phyloP scores from a whole-genome alignment of 345 rosid genomes.

The Stellera chamaejasme region DNA sequence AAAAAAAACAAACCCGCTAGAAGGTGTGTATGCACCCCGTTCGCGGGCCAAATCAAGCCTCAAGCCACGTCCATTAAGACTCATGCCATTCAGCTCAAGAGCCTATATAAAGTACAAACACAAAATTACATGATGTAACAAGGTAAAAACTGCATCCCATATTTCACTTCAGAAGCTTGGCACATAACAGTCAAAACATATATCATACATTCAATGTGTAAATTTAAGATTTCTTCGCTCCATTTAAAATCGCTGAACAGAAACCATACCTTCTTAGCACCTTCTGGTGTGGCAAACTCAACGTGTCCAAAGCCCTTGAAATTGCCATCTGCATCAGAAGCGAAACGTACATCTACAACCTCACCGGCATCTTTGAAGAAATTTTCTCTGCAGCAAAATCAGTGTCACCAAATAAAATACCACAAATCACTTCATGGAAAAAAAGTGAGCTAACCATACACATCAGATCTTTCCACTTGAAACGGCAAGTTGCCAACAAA shows the following conservation, averaged over 20 bases:
- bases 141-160: neutral
- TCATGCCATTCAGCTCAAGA: constrained; percentile 41
- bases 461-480: constrained; percentile 42
- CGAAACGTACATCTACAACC: constrained; percentile 62
- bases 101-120: constrained; percentile 36
- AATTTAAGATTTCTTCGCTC: too few relatives aligned
- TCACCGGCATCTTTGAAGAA: constrained; percentile 73
- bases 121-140: neutral
- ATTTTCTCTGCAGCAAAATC: constrained; percentile 34
- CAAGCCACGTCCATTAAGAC: constrained; percentile 39
- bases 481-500: constrained; percentile 68
- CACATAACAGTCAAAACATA: too few relatives aligned
- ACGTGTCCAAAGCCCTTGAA: constrained; percentile 80
- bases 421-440: neutral
- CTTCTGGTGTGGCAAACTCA: constrained; percentile 66
- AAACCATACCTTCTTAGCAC: constrained; percentile 46
- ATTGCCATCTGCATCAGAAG: constrained; percentile 35
- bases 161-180: neutral
- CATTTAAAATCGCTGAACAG: too few relatives aligned
- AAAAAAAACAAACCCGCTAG: constrained; percentile 38
- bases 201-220: too few relatives aligned
- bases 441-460: constrained; percentile 40
- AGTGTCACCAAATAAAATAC: neutral
- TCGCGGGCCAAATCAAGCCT: constrained; percentile 69
- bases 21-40: constrained; percentile 65